Percentiles rank a stretch among this genome's conserved stretches.
These are phyloP conservation scores for Posidonia australis DNA, from an alignment of 106 monocot species.

Conservation along the genomic window DNA sequence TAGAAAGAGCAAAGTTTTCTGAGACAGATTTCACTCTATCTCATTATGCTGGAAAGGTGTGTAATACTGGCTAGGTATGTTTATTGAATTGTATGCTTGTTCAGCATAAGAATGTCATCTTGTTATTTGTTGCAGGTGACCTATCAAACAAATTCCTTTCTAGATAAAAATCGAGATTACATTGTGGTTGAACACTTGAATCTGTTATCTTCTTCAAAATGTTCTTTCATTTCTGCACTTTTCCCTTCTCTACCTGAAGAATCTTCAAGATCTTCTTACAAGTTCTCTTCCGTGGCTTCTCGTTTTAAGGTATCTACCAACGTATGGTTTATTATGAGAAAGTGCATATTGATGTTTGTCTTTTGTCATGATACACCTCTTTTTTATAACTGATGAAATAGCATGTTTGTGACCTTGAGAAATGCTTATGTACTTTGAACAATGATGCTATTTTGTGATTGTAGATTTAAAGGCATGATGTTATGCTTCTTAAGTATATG, in stretches of 20 bases:
- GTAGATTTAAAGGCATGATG: too few species aligned
- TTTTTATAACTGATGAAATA: too few species aligned
- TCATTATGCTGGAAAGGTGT: conserved; percentile 96
- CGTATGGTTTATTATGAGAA: neutral
- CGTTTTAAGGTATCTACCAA: conserved; percentile 72
- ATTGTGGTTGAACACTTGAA: conserved; percentile 54
- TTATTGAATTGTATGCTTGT: neutral
- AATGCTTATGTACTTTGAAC: too few species aligned
- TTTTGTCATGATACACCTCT: neutral
- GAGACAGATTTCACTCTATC: conserved; percentile 69
- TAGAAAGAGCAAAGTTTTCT: conserved; percentile 73
- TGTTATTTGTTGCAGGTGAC: conserved; percentile 36
- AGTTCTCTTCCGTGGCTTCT: conserved; percentile 87
- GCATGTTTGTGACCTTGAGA: too few species aligned
- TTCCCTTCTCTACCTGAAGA: conserved; percentile 52
- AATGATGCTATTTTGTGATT: too few species aligned
- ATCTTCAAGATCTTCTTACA: conserved; percentile 81
- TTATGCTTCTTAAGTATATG: too few species aligned
- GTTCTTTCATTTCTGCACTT: conserved; percentile 66
- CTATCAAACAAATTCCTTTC: conserved; percentile 62
- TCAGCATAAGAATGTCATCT: neutral
- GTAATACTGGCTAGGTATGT: conserved; percentile 4
- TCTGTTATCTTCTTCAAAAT: conserved; percentile 64
- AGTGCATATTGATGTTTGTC: neutral
- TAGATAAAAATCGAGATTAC: conserved; percentile 93